Evolutionary conservation across 1,284 basidiomycete species (phyloP).

Genomic region (Pyrrhoderma lamaoense): DNA sequence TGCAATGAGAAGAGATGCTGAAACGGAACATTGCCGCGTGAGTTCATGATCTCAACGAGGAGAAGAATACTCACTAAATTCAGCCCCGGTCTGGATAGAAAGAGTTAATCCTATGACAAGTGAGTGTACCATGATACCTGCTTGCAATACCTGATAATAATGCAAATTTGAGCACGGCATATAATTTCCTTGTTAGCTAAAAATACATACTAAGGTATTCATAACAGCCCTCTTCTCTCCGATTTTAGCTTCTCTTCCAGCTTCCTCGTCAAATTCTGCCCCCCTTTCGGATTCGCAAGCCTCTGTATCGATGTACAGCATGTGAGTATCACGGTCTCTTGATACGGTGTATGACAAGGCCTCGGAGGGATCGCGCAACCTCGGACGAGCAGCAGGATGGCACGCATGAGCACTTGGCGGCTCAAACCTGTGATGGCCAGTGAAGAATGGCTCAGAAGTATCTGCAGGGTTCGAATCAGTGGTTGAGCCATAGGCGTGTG

Average conservation of each 20-base stretch:
- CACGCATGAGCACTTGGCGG: constrained; percentile 27
- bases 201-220: constrained; percentile 27
- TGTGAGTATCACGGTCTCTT: constrained; percentile 17
- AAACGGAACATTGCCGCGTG: constrained; percentile 4
- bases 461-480: not conserved
- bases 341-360: constrained; percentile 3
- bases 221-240: constrained; percentile 45
- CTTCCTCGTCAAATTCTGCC: too few relatives aligned
- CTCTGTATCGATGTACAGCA: too few relatives aligned
- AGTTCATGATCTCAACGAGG: constrained; percentile 7
- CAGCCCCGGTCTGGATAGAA: constrained; percentile 55
- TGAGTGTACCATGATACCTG: constrained; percentile 78
- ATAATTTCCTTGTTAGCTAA: not conserved
- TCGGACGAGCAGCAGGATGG: constrained; percentile 23
- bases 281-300: too few relatives aligned
- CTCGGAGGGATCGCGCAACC: not conserved
- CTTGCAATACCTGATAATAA: constrained; percentile 53
- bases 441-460: constrained; percentile 21
- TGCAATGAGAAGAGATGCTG: constrained; percentile 65
- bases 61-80: constrained; percentile 50
- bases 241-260: too few relatives aligned
- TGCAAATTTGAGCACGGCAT: not conserved
- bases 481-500: too few relatives aligned
- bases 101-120: constrained; percentile 71
- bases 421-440: constrained; percentile 41